A percentile compares a stretch with the other conserved stretches of the same genome.
Evolutionary conservation across 495 filamentous ascomycete genomes (phyloP).

Genomic region (Hamigera avellanea): DNA sequence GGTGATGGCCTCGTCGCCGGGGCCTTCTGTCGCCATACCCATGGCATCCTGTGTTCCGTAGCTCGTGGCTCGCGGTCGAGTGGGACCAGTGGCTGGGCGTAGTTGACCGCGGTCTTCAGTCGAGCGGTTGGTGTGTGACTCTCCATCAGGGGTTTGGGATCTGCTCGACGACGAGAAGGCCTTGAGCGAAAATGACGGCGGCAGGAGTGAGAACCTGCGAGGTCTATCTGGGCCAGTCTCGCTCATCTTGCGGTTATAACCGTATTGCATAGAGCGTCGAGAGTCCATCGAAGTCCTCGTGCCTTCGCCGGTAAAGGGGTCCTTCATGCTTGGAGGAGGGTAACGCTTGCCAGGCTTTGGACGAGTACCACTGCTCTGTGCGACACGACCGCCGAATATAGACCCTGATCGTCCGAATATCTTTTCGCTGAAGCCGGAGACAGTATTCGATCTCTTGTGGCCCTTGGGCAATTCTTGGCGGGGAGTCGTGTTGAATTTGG

Average conservation of each 20-base stretch:
- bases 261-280: constrained; percentile 63
- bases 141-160: constrained; percentile 29
- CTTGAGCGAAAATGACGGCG: constrained; percentile 57
- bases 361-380: constrained; percentile 24
- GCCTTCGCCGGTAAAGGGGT: constrained; percentile 39
- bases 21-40: constrained; percentile 19
- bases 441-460: constrained; percentile 87
- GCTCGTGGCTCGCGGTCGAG: constrained; percentile 23
- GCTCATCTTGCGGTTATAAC: constrained; percentile 66
- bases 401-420: constrained; percentile 71
- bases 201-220: constrained; percentile 67
- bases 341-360: constrained; percentile 40
- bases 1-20: constrained; percentile 15
- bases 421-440: constrained; percentile 67
- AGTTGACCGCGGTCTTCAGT: constrained; percentile 14
- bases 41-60: constrained; percentile 27
- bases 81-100: constrained; percentile 22
- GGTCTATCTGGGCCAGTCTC: constrained; percentile 68
- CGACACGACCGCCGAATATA: constrained; percentile 51
- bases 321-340: constrained; percentile 72
- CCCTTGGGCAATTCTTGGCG: constrained; percentile 45
- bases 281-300: constrained; percentile 73
- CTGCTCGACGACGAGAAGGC: constrained; percentile 34
- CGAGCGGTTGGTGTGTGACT: constrained; percentile 17
- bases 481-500: constrained; percentile 32